Evolutionary conservation across 192 early-diverging fungal genomes (phyloP), one percentile per base, ranked within the genome.

Genomic region (Gaertneriomyces sp.): DNA sequence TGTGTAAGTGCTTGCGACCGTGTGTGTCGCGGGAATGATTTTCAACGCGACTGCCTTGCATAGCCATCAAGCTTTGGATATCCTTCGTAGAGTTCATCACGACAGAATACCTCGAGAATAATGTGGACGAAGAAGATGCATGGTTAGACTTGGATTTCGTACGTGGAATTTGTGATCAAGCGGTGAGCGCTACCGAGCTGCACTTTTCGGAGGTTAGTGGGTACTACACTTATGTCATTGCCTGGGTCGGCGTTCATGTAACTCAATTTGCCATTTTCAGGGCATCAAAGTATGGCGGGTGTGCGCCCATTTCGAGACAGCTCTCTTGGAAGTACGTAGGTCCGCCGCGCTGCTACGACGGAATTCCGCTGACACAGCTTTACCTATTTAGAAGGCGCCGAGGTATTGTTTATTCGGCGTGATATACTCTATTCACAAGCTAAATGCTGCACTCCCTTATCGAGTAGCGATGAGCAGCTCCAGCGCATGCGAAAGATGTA

Each of bases 41-140:
- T 20, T 51, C 17, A 17, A 49, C 17, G 47, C 3, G 2, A 49
- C 47, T 12, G 12, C 47, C 17, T 49, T 49, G 47, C n/a, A 19
- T 64, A 91, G 90, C 87, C 7, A 87, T 90, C 57, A 65, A 65
- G 4, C 63, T 90, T 16, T 92, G 88, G 88, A 78, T 79, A 44
- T 77, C 78, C 16, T 90, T 84, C 68, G 44, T 80, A 5, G 70
- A 77, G 7, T 92, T 79, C 74, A 68, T 86, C 3, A 51, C 74
- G 0, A 70, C 84, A 6, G 77, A 85, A 38, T 84, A 74, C 62
- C 46, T 64, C 49, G 63, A 42, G 66, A 72, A 54, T 4, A 68
- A 79, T 2, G 57, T 67, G 1, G 76, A 68, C 8, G 69, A 78
- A 39, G 70, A 61, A 14, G 75, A 73, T 41, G 44, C 33, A 11